Base-by-base conservation (phyloP, 805 yeast species). In the Blastobotrys robertii region DNA sequence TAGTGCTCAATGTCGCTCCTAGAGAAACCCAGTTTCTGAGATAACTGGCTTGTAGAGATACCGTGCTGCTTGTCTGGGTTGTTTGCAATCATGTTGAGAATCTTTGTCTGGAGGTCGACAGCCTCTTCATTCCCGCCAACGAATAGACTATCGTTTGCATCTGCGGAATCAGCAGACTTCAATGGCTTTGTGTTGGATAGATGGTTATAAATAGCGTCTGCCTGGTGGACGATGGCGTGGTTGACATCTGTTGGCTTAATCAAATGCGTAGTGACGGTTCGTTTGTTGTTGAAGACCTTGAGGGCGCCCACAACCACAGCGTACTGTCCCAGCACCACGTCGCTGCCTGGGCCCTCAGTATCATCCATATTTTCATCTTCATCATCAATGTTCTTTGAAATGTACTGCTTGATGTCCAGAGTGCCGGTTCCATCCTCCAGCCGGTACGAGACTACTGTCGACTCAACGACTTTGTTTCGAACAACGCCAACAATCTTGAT, bases 341-440 rank as follows among this genome's bases (percentile, higher is more conserved):
- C 57, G 41, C 45, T 60, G 62, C 41, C 37, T 65, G 33, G 14
- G 3, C 34, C 48, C 49, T 64, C 69, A 4, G 25, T 19, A 6
- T 19, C 25, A 6, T 19, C 25, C 25, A 19, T 19, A 62, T 30
- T 25, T 11, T 47, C 39, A 19, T 41, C 47, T 6, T 12, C 42
- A 13, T 38, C 56, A 34, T 30, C 51, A 47, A 29, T 44, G 52
- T 8, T 61, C 59, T 43, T 63, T 60, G 25, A 19, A 49, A 58
- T 59, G 79, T 82, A 77, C 45, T 69, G 66, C 44, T 74, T 65
- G 44, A 77, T 66, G n/a, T 74, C 76, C 10, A 72, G 58, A 1
- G 67, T 52, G 1, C 84, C 84, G 1, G 87, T 77, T 10, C 85
- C 83, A 58, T 81, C 88, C 53, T 79, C 84, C 8, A 81, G 51